Evolutionary conservation across 306 rosid genomes (phyloP), one percentile per base, ranked within the genome.

Genomic region (Quercus engelmannii): DNA sequence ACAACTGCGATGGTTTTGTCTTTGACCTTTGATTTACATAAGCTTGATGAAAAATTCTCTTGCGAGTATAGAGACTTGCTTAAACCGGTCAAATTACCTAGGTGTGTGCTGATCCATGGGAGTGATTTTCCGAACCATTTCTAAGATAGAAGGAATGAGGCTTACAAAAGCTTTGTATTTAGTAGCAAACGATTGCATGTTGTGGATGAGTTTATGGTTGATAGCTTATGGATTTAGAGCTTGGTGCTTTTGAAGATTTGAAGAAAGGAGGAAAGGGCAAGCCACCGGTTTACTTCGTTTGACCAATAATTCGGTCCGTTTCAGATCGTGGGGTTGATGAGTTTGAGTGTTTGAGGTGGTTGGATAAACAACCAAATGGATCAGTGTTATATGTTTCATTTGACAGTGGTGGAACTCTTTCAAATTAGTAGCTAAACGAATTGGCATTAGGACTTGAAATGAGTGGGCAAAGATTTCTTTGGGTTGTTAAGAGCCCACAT

Each of bases 381-480:
- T 83, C 79, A 28, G 79, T 83, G 6, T 4, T 79, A 19, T 76
- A 69, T 18, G 65, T 83, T 2, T 80, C 87, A n/a, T 83, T 79
- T 13, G 83, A 83, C 5, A 83, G 69, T 15, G 80, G 80, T 4
- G 77, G 77, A 59, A 83, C 86, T 4, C 67, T 79, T 14, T 56
- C 86, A 13, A 38, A 41, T 1, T 71, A 61, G 54, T 78, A 83
- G 26, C 19, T 83, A 58, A 63, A 56, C 1, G 81, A 83, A 41
- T 51, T 83, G 35, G 78, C 86, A 1, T 18, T 61, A 5, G 83
- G 86, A 33, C 63, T 83, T 5, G 86, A 79, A 71, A 31, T 13
- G 71, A 83, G 86, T n/a, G 64, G 75, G 1, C 78, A 75, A n/a
- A 83, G 83, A 35, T 83, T 79, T 55, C 31, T 83, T 3, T 83